A percentile compares a stretch with the other conserved stretches of the same genome.
Conservation (phyloP, 139 green algal genomes). For the Dunaliella primolecta region DNA sequence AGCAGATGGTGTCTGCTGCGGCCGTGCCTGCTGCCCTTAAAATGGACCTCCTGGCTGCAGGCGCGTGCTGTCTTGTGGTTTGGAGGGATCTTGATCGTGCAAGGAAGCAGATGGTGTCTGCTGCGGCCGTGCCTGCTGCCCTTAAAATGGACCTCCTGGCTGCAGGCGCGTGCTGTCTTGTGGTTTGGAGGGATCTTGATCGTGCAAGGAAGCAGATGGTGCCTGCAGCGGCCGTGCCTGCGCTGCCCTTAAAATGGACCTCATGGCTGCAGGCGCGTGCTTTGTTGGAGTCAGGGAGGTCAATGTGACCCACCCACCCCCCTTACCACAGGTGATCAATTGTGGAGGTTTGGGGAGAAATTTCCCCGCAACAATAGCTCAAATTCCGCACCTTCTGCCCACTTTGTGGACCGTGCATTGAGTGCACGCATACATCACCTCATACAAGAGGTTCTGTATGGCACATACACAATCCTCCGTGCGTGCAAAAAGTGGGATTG, state of each 20-base stretch:
- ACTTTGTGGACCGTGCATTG: no score
- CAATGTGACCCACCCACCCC: no score
- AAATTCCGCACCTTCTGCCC: no score
- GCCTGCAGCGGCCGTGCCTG: not conserved
- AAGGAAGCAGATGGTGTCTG: not conserved
- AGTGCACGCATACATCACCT: no score
- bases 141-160: slow-evolving; percentile 1
- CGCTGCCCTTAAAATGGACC: not conserved
- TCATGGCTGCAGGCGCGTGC: not conserved
- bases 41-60: slow-evolving; percentile 5
- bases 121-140: not conserved
- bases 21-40: not conserved
- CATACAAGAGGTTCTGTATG: no score
- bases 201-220: not conserved
- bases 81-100: not conserved
- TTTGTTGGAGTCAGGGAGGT: not conserved
- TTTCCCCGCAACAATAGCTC: no score
- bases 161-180: not conserved
- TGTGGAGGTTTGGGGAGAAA: no score
- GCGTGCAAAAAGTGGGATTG: no score
- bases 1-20: not conserved
- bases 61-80: not conserved
- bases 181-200: not conserved
- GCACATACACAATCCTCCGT: no score
- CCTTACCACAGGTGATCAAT: no score